Evolutionary conservation across 2,329 filamentous ascomycete genomes (phyloP), one percentile per base, ranked within the genome.

Genomic region (Aspergillus glaucus): DNA sequence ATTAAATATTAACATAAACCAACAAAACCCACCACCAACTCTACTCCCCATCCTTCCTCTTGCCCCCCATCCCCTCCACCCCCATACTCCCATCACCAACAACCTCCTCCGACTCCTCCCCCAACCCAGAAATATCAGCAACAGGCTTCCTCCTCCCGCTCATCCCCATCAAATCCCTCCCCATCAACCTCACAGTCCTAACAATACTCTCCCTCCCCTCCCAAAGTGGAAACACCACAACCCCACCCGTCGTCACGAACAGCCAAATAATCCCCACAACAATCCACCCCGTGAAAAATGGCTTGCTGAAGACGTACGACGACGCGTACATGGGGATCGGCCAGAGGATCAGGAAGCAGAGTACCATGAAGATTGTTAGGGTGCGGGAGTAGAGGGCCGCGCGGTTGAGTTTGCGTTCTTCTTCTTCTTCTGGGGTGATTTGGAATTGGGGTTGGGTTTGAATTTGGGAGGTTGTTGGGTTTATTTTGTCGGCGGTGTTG

Each of bases 281-380:
- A 9, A 90, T 81, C 87, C 87, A 92, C 42, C 87, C 87, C 0
- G 86, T 88, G 69, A 92, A 93, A 75, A 93, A 93, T 21, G 76
- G 77, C 74, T 88, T 86, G 66, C 78, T 83, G 70, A 93, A 94
- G 47, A 95, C 79, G 64, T 95, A 95, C 1, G 80, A 80, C 0
- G 78, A 78, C 9, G 88, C 90, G 62, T 93, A 95, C 82, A 95
- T 84, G 1, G 90, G 90, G 79, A 95, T 92, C 0, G 91, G 90
- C 89, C 90, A 95, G 14, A 95, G 78, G 2, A 95, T 76, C 0
- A 95, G 73, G 48, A 95, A 75, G 0, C 81, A 77, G 0, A 95
- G 52, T 0, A 88, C 87, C 72, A 88, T 75, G 55, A 78, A 66
- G 8, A 82, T 73, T 1, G 84, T 87, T 53, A 82, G 65, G 28